phyloP scores from a whole-genome alignment of 495 filamentous ascomycete genomes.

The Podospora pseudoanserina region DNA sequence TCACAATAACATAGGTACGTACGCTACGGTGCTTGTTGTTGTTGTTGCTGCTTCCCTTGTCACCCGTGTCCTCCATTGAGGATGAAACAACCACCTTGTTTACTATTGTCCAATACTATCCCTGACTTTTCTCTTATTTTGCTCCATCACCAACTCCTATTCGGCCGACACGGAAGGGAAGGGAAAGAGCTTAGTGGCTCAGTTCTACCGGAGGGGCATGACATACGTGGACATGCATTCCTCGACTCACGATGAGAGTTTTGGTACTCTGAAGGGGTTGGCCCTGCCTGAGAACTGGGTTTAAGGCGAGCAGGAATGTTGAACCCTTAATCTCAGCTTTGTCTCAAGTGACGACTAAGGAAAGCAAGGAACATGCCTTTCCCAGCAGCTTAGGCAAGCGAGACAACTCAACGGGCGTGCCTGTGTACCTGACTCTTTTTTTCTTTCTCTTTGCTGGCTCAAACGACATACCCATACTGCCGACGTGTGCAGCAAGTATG shows the following conservation, averaged over 20 bases:
- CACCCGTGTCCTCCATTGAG: not conserved
- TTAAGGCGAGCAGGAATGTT: slow-evolving; percentile 7
- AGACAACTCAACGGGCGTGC: not conserved
- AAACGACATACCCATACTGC: not conserved
- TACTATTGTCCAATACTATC: not conserved
- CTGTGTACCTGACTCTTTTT: not conserved
- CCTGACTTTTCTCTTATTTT: not conserved
- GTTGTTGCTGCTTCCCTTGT: slow-evolving; percentile 2
- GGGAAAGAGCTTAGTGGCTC: not conserved
- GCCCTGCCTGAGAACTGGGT: not conserved
- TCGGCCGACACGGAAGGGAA: not conserved
- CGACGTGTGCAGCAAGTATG: not conserved
- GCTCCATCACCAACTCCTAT: slow-evolving; percentile 1
- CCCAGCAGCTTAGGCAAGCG: not conserved
- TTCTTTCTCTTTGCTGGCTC: not conserved
- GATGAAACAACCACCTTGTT: slow-evolving; percentile 6
- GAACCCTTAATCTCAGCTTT: slow-evolving; percentile 6
- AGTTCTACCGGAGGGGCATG: not conserved
- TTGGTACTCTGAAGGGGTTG: not conserved
- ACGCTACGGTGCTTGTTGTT: not conserved
- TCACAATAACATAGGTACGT: not conserved
- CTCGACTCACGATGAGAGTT: not conserved
- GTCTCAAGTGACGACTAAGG: slow-evolving; percentile 4
- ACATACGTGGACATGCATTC: slow-evolving; percentile 3
- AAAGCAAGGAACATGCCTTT: not conserved